phyloP scores from a whole-genome alignment of 2,329 filamentous ascomycete species.

The Colletotrichum sp. region DNA sequence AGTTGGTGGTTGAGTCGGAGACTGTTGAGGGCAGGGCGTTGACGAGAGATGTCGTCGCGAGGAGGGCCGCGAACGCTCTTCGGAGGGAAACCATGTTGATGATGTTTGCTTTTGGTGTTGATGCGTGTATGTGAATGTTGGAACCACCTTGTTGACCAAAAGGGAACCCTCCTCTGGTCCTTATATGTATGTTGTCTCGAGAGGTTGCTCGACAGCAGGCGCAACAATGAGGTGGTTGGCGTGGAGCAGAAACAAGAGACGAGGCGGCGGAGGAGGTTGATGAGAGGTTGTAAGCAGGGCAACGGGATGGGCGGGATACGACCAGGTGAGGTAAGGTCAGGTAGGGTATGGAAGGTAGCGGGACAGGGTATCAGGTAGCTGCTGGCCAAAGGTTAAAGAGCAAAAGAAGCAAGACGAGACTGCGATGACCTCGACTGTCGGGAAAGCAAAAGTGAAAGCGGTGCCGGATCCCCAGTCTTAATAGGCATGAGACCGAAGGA shows the following conservation, averaged over 20 bases:
- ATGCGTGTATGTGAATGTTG: not conserved
- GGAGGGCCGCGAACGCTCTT: slow-evolving; percentile 27
- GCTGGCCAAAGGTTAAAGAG: not conserved
- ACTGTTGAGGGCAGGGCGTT: slow-evolving; percentile 14
- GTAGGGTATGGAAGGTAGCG: not conserved
- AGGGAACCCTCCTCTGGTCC: not conserved
- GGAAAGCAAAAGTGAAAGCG: not conserved
- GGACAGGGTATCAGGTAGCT: not conserved
- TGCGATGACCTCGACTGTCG: slow-evolving; percentile 4
- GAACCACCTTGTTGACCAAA: not conserved
- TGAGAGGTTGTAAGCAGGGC: slow-evolving; percentile 5
- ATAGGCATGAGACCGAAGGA: slow-evolving; percentile 10
- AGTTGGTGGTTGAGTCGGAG: slow-evolving; percentile 7
- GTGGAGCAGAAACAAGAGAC: not conserved
- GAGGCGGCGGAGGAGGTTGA: not conserved
- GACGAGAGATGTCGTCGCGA: slow-evolving; percentile 25
- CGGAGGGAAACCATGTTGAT: slow-evolving; percentile 31
- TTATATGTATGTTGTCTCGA: not conserved
- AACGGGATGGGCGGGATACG: not conserved
- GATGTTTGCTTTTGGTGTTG: not conserved
- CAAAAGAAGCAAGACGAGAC: not conserved
- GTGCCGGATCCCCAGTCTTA: slow-evolving; percentile 20
- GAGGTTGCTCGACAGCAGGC: not conserved
- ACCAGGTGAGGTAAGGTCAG: not conserved
- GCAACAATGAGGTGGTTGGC: slow-evolving; percentile 8